Conservation (phyloP, 352 stramenopile species). For the Globisporangium cystogenes region DNA sequence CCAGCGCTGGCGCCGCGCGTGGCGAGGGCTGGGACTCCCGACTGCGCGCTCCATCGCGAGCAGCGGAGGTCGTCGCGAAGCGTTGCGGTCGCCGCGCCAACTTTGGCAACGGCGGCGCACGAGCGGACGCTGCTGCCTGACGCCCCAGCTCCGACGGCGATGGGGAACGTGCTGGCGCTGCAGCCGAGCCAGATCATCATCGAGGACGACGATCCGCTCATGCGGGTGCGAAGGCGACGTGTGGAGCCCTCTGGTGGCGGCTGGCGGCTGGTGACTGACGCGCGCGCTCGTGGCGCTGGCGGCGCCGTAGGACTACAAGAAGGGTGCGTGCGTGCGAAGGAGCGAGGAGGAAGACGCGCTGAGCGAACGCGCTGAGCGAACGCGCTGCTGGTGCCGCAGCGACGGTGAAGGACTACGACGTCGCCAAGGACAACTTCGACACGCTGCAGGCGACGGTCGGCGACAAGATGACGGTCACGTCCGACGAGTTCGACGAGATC, state of each 20-base stretch:
- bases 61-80: neutral
- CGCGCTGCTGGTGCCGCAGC: conserved; percentile 10
- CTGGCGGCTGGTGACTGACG: neutral
- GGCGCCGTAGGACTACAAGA: conserved; percentile 31
- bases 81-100: too few species aligned
- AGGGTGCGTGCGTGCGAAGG: conserved; percentile 4
- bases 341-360: neutral
- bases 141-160: too few species aligned
- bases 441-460: conserved; percentile 50
- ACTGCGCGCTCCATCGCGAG: neutral
- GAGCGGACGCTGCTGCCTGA: too few species aligned
- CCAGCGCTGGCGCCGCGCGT: neutral
- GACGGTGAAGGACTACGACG: conserved; percentile 32
- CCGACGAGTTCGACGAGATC: conserved; percentile 72
- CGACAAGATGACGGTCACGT: conserved; percentile 73
- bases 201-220: conserved; percentile 36
- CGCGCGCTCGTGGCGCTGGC: neutral
- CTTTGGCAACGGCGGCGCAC: too few species aligned
- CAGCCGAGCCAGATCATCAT: conserved; percentile 30
- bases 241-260: too few species aligned
- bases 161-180: conserved; percentile 40
- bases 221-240: conserved; percentile 20
- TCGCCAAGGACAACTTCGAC: conserved; percentile 59
- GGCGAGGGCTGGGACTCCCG: neutral
- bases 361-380: neutral